Evolutionary conservation across 148 eudicot genomes (phyloP).

Genomic region (Vaccinium macrocarpon): DNA sequence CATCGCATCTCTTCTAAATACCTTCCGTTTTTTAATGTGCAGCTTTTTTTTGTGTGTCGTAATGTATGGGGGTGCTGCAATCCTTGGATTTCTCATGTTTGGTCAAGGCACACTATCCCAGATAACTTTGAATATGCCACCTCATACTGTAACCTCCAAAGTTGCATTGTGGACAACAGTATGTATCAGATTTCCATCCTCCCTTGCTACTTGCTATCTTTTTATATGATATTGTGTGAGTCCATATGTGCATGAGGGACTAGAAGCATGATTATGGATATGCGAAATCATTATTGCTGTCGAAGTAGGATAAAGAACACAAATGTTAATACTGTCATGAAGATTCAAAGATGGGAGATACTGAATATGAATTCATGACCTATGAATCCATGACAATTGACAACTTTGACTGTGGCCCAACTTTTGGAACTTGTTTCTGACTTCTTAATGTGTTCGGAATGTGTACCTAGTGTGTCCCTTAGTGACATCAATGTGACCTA

Average conservation of each 20-base stretch:
- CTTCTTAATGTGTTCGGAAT: background rate
- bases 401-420: background rate
- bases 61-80: slow-evolving; percentile 74
- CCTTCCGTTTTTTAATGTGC: slow-evolving; percentile 24
- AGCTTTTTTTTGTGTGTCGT: slow-evolving; percentile 70
- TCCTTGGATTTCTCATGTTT: slow-evolving; percentile 84
- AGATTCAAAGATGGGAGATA: background rate
- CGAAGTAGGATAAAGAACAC: background rate
- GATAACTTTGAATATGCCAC: slow-evolving; percentile 86
- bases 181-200: slow-evolving; percentile 27
- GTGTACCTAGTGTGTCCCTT: background rate
- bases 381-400: background rate
- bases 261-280: background rate
- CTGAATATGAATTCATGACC: background rate
- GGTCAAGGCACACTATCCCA: slow-evolving; percentile 72
- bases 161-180: slow-evolving; percentile 89
- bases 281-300: background rate
- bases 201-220: background rate
- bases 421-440: background rate
- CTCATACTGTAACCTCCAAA: slow-evolving; percentile 48
- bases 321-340: background rate
- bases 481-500: background rate
- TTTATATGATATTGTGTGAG: background rate
- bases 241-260: background rate
- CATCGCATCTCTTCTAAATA: background rate